These are phyloP conservation scores for Stachybotrys echinatus DNA, from an alignment of 2,329 filamentous ascomycete genomes.

Conservation along the genomic window DNA sequence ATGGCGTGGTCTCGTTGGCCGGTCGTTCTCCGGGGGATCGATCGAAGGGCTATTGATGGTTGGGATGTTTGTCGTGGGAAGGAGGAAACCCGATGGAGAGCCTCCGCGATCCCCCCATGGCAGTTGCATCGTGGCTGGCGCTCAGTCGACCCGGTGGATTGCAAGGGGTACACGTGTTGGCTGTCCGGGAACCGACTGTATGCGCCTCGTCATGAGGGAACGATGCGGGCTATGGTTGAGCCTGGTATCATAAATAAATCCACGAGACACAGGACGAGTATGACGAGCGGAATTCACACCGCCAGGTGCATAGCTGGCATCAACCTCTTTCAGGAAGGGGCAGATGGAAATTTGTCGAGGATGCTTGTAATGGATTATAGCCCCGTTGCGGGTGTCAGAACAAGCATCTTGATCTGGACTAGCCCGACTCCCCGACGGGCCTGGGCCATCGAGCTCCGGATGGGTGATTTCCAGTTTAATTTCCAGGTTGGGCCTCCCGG, in stretches of 20 bases:
- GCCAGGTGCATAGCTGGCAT: background rate
- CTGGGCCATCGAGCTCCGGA: background rate
- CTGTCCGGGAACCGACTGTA: conserved; percentile 7
- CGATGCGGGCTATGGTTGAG: background rate
- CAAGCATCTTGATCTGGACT: background rate
- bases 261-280: background rate
- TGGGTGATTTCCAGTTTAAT: background rate
- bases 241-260: background rate
- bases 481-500: background rate
- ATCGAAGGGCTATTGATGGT: conserved; percentile 22
- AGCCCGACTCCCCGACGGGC: too few relatives aligned
- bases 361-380: background rate
- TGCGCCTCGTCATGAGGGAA: conserved; percentile 17
- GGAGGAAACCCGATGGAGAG: conserved; percentile 22
- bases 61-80: conserved; percentile 28
- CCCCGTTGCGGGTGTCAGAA: background rate
- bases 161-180: conserved; percentile 5
- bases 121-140: conserved; percentile 27
- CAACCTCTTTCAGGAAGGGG: background rate
- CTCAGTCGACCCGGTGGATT: conserved; percentile 11
- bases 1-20: conserved; percentile 26
- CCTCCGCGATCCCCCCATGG: conserved; percentile 29
- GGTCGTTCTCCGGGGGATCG: conserved; percentile 19
- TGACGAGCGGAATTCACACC: background rate
- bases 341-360: background rate